Conservation (phyloP, 495 filamentous ascomycete species). For the Neurospora sp. region DNA sequence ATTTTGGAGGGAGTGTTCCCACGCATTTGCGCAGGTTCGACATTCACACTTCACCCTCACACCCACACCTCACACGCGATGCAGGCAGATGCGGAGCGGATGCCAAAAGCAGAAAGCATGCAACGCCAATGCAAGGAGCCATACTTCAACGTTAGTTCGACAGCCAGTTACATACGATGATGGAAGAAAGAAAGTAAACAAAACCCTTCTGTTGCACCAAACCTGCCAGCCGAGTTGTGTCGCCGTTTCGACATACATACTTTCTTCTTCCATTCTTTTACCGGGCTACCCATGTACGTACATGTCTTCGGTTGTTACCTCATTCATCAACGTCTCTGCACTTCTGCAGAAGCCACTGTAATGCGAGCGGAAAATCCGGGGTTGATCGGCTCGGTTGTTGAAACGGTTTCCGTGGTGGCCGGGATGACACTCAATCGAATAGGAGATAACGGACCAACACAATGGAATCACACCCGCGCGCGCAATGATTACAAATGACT, state of each 20-base stretch:
- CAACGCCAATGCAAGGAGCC: neutral
- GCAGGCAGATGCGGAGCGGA: neutral
- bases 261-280: neutral
- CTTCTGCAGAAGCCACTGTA: neutral
- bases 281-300: neutral
- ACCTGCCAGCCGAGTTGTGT: neutral
- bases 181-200: neutral
- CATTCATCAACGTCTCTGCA: neutral
- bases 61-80: neutral
- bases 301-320: neutral
- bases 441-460: neutral
- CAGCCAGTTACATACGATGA: neutral
- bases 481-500: neutral
- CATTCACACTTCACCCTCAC: neutral
- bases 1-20: neutral
- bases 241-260: neutral
- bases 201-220: neutral
- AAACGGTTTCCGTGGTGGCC: neutral
- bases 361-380: neutral
- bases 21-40: neutral
- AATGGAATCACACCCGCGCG: neutral
- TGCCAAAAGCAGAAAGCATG: neutral
- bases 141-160: neutral
- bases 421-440: neutral
- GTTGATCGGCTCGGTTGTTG: neutral